Base-by-base conservation (phyloP, 2,329 filamentous ascomycete species). In the Grosmannia penicillata region DNA sequence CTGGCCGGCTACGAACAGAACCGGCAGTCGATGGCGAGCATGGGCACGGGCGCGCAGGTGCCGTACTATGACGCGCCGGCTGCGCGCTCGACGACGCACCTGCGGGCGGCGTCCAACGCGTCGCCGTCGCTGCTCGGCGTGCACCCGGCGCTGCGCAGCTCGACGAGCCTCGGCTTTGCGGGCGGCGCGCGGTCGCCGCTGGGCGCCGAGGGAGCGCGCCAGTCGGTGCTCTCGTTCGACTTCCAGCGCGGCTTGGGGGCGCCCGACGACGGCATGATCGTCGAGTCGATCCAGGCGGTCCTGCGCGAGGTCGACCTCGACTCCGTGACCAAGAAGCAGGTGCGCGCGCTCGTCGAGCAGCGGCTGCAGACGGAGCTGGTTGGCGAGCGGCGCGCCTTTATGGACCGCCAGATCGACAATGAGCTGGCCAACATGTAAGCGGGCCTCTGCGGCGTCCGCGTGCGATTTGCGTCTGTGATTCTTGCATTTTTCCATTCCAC, bases 321-420 rank as follows among this genome's bases (percentile, higher is more conserved):
- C 56, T 89, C 73, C n/a, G 84, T 96, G 34, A 98, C 91, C 7
- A 98, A 96, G 76, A 98, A 98, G 65, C 89, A 96, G 62, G 80
- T 91, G 40, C 72, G 83, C 36, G 87, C 83, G 4, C 70, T 96
- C 32, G 86, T 94, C 11, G 91, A 98, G 63, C 86, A 95, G 64
- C 75, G 87, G 51, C 62, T 98, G 45, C 89, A 95, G 63, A 89
- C 82, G 5, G 86, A 94, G 56, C 68, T 96, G 41, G 68, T 73
- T 1, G 87, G 86, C 18, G 87, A 95, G 59, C 79, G 85, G 57
- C 77, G 82, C 55, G 77, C 78, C 14, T 96, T 93, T 62, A 75
- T 96, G 64, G 89, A 95, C 61, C 72, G 78, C 49, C 82, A 87
- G 63, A 96, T 98, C 59, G 91, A 98, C 61, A 73, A 75, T 40